Evolutionary conservation across 2,329 filamentous ascomycete genomes (phyloP).

Genomic region (Ophiocordyceps camponoti-saundersi): DNA sequence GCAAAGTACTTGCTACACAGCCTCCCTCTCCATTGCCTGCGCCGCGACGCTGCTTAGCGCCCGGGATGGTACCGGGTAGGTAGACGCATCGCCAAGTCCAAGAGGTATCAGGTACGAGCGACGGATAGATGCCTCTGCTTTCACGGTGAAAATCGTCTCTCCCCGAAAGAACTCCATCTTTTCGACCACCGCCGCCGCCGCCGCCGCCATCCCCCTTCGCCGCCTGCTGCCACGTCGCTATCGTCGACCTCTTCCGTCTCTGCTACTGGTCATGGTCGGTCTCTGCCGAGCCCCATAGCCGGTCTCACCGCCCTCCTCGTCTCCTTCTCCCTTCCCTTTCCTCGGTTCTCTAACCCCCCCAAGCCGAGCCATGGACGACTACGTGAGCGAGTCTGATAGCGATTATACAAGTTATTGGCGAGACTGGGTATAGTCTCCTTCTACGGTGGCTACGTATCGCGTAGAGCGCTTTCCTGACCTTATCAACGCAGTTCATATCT

Average conservation of each 20-base stretch:
- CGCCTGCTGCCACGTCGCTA: neutral
- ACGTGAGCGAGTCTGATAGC: constrained; percentile 92
- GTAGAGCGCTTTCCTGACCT: neutral
- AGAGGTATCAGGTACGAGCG: no score
- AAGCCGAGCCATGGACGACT: constrained; percentile 66
- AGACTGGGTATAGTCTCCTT: constrained; percentile 67
- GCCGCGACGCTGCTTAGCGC: no score
- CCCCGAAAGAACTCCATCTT: no score
- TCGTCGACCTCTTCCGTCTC: neutral
- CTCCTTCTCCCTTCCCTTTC: constrained; percentile 1
- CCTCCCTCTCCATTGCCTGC: no score
- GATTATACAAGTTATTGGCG: constrained; percentile 99
- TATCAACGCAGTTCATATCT: constrained; percentile 71
- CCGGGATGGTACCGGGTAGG: neutral
- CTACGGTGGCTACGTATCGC: neutral
- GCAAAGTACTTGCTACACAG: no score
- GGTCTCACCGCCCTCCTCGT: constrained; percentile 1
- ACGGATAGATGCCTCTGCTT: no score
- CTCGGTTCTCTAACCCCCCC: constrained; percentile 2
- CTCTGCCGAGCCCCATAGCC: constrained; percentile 6
- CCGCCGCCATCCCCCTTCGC: neutral
- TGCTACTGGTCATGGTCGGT: constrained; percentile 12
- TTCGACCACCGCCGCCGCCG: neutral
- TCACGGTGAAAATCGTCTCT: no score
- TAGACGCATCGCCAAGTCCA: no score